phyloP scores from a whole-genome alignment of 108 stramenopile species.

The Fistulifera solaris region DNA sequence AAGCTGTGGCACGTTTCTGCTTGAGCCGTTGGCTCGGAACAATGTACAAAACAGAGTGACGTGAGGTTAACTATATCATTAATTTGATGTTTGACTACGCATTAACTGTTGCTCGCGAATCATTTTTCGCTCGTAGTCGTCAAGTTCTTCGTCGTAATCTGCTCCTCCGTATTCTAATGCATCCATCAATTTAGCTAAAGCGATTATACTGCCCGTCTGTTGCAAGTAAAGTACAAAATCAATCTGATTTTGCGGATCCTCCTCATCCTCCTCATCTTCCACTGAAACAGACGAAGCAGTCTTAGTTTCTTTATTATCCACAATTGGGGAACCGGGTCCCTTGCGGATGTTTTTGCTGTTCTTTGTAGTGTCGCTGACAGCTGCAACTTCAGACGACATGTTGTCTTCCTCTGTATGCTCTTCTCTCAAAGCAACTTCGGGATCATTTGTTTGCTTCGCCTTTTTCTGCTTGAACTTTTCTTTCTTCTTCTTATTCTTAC shows the following conservation, averaged over 20 bases:
- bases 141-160: constrained; percentile 39
- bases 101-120: constrained; percentile 30
- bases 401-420: neutral
- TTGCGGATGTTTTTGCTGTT: neutral
- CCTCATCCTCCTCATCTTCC: constrained; percentile 37
- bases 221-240: constrained; percentile 77
- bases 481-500: constrained; percentile 86
- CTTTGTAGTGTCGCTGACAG: neutral
- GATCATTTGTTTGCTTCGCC: constrained; percentile 24
- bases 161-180: constrained; percentile 57
- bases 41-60: neutral
- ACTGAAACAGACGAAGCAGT: neutral
- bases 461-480: constrained; percentile 79
- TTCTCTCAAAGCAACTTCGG: neutral
- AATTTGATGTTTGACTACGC: constrained; percentile 1
- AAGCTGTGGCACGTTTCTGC: constrained; percentile 51
- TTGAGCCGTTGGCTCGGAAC: too few species aligned
- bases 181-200: constrained; percentile 78
- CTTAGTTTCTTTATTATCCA: neutral
- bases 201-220: constrained; percentile 79
- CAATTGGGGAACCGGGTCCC: neutral
- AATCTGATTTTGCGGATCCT: constrained; percentile 51
- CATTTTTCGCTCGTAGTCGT: constrained; percentile 19
- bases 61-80: constrained; percentile 59
- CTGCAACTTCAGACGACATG: neutral